Conservation (phyloP, 768 basidiomycete species). For the Mycena maculata region DNA sequence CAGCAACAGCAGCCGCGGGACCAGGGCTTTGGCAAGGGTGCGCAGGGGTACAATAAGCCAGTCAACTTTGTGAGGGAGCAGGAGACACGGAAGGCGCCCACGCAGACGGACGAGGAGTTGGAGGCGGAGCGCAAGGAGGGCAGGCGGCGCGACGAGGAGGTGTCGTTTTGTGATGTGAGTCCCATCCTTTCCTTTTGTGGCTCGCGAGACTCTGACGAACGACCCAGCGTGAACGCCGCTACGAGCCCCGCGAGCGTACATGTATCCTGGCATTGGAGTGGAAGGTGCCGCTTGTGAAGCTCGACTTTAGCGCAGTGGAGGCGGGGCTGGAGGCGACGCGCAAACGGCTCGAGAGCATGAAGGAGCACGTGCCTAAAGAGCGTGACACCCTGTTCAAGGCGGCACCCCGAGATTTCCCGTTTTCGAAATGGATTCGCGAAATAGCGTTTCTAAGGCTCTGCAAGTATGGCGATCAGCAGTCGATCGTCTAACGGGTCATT, state of each 20-base stretch:
- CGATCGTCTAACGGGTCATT: slow-evolving; percentile 32
- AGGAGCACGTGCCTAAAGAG: slow-evolving; percentile 77
- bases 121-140: slow-evolving; percentile 85
- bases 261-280: slow-evolving; percentile 84
- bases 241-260: slow-evolving; percentile 88
- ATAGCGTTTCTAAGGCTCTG: slow-evolving; percentile 86
- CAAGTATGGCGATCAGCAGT: slow-evolving; percentile 1
- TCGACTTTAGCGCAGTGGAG: slow-evolving; percentile 88
- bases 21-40: slow-evolving; percentile 70
- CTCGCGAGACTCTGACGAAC: slow-evolving; percentile 46
- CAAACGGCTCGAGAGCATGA: slow-evolving; percentile 40
- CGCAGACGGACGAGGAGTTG: slow-evolving; percentile 88
- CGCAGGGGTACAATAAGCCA: slow-evolving; percentile 84
- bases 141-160: slow-evolving; percentile 81
- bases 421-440: slow-evolving; percentile 87
- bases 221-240: slow-evolving; percentile 88
- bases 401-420: slow-evolving; percentile 87
- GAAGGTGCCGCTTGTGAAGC: slow-evolving; percentile 87
- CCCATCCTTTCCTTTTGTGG: slow-evolving; percentile 43
- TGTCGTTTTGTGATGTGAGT: slow-evolving; percentile 88
- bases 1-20: slow-evolving; percentile 48
- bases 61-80: slow-evolving; percentile 86
- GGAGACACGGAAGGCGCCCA: slow-evolving; percentile 57
- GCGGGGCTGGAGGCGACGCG: slow-evolving; percentile 82
- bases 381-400: slow-evolving; percentile 83